Evolutionary conservation across 2,329 filamentous ascomycete genomes (phyloP).

Genomic region (Phaeosphaeriaceae sp.): DNA sequence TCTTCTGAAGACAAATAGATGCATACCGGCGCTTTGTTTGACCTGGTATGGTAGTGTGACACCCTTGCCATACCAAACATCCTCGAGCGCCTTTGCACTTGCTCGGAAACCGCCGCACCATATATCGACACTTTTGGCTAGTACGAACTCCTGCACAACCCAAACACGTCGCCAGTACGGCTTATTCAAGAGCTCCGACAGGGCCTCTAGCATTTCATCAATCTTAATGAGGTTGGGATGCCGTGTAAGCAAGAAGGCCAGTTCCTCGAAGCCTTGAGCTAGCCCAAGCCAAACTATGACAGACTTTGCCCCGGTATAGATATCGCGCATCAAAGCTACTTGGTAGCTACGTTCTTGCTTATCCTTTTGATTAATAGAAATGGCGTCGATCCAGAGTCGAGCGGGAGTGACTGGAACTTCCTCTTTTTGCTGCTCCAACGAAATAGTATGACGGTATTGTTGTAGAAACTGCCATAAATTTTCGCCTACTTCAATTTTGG

Average conservation of each 20-base stretch:
- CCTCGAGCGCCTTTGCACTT: constrained; percentile 3
- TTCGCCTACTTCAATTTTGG: no score
- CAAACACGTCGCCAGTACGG: constrained; percentile 5
- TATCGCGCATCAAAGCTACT: constrained; percentile 11
- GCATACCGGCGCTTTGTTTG: constrained; percentile 3
- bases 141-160: constrained; percentile 8
- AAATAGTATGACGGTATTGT: no score
- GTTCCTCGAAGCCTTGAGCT: background rate
- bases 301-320: constrained; percentile 9
- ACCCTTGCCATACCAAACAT: constrained; percentile 11
- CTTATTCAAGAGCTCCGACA: background rate
- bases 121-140: background rate
- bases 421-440: no score
- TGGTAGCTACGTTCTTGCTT: constrained; percentile 6
- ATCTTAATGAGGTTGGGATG: background rate
- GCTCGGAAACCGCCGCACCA: background rate
- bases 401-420: no score
- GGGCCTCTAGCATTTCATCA: background rate
- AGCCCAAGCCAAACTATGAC: constrained; percentile 15
- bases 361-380: constrained; percentile 11
- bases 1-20: constrained; percentile 9
- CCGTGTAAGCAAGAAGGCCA: background rate
- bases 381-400: constrained; percentile 17
- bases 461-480: no score
- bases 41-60: background rate